Conservation (phyloP, 2,329 filamentous ascomycete genomes). For the Cyanodermella asteris region DNA sequence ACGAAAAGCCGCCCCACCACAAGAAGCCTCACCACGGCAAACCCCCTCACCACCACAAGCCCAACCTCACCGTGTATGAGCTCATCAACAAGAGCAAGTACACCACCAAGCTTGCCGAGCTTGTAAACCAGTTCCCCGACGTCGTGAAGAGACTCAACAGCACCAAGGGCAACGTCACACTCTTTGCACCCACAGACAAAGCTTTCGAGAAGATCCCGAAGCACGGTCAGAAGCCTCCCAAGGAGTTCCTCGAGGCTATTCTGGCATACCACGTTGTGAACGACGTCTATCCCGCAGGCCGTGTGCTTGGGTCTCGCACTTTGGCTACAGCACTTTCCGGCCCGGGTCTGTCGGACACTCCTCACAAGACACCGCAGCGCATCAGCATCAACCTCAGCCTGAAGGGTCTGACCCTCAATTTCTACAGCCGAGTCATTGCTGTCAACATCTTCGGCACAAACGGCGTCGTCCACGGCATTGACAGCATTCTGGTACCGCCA, state of each 20-base stretch:
- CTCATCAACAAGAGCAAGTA: constrained; percentile 54
- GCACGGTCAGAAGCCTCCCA: constrained; percentile 37
- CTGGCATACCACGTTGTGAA: constrained; percentile 55
- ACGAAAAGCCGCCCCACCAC: too few relatives aligned
- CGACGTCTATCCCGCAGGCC: constrained; percentile 41
- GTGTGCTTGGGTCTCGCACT: constrained; percentile 49
- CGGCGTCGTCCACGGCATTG: constrained; percentile 59
- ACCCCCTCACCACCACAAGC: constrained; percentile 22
- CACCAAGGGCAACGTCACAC: constrained; percentile 51
- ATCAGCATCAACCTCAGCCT: constrained; percentile 43
- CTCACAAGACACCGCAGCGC: constrained; percentile 49
- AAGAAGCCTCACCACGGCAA: too few relatives aligned
- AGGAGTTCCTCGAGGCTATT: constrained; percentile 46
- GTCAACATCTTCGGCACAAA: constrained; percentile 55
- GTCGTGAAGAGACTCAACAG: constrained; percentile 53
- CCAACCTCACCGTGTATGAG: constrained; percentile 58
- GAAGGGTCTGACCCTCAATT: constrained; percentile 50
- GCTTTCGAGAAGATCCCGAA: constrained; percentile 49
- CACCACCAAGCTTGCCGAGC: constrained; percentile 52
- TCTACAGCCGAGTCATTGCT: constrained; percentile 48
- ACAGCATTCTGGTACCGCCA: constrained; percentile 56
- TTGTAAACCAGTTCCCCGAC: constrained; percentile 52
- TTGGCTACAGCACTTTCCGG: constrained; percentile 46
- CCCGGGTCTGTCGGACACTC: too few relatives aligned
- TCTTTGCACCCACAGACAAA: constrained; percentile 58